These are phyloP conservation scores for Tillandsia leiboldiana DNA, from an alignment of 176 grass and related monocot species.

Conservation along the genomic window DNA sequence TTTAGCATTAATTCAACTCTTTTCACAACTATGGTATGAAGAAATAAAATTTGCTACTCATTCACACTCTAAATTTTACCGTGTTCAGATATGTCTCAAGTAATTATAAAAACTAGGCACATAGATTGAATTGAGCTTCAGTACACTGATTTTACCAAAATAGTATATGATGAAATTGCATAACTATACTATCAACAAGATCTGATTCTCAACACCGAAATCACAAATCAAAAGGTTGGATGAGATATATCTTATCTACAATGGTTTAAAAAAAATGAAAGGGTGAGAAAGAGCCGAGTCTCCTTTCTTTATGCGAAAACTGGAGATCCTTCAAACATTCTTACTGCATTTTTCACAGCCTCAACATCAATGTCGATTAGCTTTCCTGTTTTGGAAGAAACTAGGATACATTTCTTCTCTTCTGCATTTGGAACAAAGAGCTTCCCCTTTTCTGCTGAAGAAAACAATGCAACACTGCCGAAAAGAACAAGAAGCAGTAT, in stretches of 20 bases:
- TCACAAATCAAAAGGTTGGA: not conserved
- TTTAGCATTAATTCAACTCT: too few species aligned
- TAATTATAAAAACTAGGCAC: too few species aligned
- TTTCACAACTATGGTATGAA: too few species aligned
- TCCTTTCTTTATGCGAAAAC: conserved; percentile 34
- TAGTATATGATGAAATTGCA: not conserved
- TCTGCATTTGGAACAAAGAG: conserved; percentile 60
- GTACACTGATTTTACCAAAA: not conserved
- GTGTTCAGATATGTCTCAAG: too few species aligned
- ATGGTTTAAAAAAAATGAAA: not conserved
- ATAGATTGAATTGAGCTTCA: too few species aligned
- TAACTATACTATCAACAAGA: not conserved
- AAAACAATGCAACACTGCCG: conserved; percentile 61
- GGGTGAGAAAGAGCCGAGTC: not conserved
- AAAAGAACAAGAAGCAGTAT: too few species aligned
- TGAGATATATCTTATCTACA: conserved; percentile 8
- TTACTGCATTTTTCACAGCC: conserved; percentile 43
- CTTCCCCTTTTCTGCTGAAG: conserved; percentile 55
- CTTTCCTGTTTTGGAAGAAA: conserved; percentile 62
- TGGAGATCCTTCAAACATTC: conserved; percentile 35
- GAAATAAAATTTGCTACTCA: too few species aligned
- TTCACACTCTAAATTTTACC: too few species aligned
- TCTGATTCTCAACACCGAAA: not conserved
- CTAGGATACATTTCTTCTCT: conserved; percentile 34
- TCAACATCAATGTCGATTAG: conserved; percentile 55